A percentile compares a stretch with the other conserved stretches of the same genome.
These are phyloP conservation scores for Azolla pinnata DNA, from an alignment of 75 land plant genomes.

Conservation along the genomic window DNA sequence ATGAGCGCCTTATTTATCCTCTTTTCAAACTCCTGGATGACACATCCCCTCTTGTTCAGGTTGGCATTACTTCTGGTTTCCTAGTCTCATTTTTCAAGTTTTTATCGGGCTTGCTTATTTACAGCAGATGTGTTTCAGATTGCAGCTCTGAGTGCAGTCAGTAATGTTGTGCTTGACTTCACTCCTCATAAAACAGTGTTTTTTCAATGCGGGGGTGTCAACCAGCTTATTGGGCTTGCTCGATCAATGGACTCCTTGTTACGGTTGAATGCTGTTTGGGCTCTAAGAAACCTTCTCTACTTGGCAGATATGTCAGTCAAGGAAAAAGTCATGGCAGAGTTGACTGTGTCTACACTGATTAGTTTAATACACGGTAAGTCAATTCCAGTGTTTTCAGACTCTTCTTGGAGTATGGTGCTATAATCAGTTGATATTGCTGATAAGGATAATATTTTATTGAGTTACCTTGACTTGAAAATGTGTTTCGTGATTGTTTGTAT, in stretches of 20 bases:
- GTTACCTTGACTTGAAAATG: too few relatives aligned
- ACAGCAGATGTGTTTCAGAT: conserved; percentile 44
- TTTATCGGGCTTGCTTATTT: too few relatives aligned
- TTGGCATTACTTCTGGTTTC: too few relatives aligned
- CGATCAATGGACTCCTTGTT: conserved; percentile 74
- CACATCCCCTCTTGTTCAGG: conserved; percentile 58
- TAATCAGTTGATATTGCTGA: too few relatives aligned
- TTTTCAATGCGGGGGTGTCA: conserved; percentile 50
- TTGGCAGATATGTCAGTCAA: conserved; percentile 55
- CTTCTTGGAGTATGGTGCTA: too few relatives aligned
- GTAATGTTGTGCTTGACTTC: conserved; percentile 84
- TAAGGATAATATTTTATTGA: too few relatives aligned
- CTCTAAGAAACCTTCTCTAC: conserved; percentile 77
- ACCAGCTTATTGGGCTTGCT: conserved; percentile 58
- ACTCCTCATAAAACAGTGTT: conserved; percentile 48
- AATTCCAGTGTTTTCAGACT: too few relatives aligned
- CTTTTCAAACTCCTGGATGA: conserved; percentile 68
- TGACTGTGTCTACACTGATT: conserved; percentile 48
- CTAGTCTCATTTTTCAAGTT: too few relatives aligned
- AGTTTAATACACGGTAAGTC: conserved; percentile 81
- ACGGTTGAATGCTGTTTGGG: conserved; percentile 72
- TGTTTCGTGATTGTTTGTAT: too few relatives aligned
- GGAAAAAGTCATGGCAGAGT: conserved; percentile 54
- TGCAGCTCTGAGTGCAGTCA: conserved; percentile 75
- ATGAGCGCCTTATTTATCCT: conserved; percentile 42